Evolutionary conservation across 2,329 filamentous ascomycete genomes (phyloP).

Genomic region (Hymenoscyphus occultus): DNA sequence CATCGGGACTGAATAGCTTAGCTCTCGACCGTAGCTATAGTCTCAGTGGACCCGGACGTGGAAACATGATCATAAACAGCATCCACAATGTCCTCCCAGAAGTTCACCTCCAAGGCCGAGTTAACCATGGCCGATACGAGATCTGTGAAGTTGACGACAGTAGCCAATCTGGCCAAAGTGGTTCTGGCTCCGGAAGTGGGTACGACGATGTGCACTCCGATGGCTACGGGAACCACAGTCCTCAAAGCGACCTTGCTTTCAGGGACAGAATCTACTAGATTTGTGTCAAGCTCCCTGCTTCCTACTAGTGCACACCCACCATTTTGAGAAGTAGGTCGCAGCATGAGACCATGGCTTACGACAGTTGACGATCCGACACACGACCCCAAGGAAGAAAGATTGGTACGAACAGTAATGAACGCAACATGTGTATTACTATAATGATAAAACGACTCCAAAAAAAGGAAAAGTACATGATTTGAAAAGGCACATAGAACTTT

Average conservation of each 20-base stretch:
- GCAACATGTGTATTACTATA: constrained; percentile 22
- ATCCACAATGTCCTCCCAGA: constrained; percentile 21
- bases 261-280: constrained; percentile 45
- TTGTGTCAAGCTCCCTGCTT: neutral
- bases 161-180: constrained; percentile 35
- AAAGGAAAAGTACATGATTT: neutral
- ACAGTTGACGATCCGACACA: constrained; percentile 3
- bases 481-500: constrained; percentile 13
- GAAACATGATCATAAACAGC: constrained; percentile 20
- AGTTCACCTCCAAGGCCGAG: constrained; percentile 13
- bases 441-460: constrained; percentile 13
- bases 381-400: neutral
- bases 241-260: constrained; percentile 39
- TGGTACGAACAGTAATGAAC: neutral
- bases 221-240: constrained; percentile 25
- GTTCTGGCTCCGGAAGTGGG: constrained; percentile 36
- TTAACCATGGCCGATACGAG: constrained; percentile 38
- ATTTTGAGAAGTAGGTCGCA: constrained; percentile 5
- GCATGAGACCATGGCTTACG: constrained; percentile 1
- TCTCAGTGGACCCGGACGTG: constrained; percentile 22
- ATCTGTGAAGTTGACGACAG: constrained; percentile 48
- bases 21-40: constrained; percentile 16
- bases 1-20: constrained; percentile 17
- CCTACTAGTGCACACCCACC: neutral
- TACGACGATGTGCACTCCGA: constrained; percentile 43